These are phyloP conservation scores for Aureoboletus auriporus DNA, from an alignment of 768 basidiomycete species.

Conservation along the genomic window DNA sequence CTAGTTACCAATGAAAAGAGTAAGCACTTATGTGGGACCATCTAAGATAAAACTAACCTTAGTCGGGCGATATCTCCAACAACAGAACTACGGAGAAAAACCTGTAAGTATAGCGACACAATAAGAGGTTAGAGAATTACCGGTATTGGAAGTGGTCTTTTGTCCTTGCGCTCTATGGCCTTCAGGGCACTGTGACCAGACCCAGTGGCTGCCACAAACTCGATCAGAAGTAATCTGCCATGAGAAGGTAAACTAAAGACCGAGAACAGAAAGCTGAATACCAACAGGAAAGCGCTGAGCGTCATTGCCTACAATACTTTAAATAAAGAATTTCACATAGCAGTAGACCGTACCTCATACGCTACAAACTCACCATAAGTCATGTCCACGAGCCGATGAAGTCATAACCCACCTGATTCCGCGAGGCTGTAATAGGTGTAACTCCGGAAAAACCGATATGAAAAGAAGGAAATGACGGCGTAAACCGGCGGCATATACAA, in stretches of 20 bases:
- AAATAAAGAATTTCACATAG: conserved; percentile 11
- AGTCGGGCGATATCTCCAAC: conserved; percentile 76
- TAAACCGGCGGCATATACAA: conserved; percentile 84
- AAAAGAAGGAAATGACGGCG: conserved; percentile 79
- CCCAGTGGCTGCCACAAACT: conserved; percentile 75
- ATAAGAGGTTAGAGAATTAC: conserved; percentile 29
- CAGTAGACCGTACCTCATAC: conserved; percentile 52
- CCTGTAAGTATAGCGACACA: neutral
- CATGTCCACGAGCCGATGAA: conserved; percentile 23
- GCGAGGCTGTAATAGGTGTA: conserved; percentile 63
- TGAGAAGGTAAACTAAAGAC: neutral
- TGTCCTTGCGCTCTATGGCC: conserved; percentile 78
- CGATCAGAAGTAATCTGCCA: conserved; percentile 69
- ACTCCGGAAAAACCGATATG: conserved; percentile 77
- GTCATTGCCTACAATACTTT: conserved; percentile 59
- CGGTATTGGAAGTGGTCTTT: conserved; percentile 65
- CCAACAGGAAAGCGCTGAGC: conserved; percentile 82
- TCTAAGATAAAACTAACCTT: conserved; percentile 42
- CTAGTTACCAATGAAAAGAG: conserved; percentile 27
- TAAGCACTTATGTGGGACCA: conserved; percentile 5
- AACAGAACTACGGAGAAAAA: conserved; percentile 56
- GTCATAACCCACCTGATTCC: conserved; percentile 41
- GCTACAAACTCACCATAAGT: conserved; percentile 34
- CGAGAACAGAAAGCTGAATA: conserved; percentile 3
- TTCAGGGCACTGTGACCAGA: conserved; percentile 56